A percentile compares a stretch with the other conserved stretches of the same genome.
Evolutionary conservation across 2,329 filamentous ascomycete genomes (phyloP).

Genomic region (Fusarium pseudoanthophilum): DNA sequence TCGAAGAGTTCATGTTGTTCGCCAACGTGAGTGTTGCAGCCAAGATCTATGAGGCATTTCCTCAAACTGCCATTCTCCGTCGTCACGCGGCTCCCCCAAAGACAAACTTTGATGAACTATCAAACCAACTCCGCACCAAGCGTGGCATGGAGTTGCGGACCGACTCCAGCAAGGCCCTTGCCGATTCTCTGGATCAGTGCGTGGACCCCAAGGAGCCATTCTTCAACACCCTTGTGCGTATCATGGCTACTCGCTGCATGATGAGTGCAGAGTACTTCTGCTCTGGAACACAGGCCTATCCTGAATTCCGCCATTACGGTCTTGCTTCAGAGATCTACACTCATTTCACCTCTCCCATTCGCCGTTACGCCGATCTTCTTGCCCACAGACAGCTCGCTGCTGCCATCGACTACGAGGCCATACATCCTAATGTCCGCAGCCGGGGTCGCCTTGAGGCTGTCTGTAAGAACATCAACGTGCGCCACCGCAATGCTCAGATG

Average conservation of each 20-base stretch:
- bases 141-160: slow-evolving; percentile 81
- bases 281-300: slow-evolving; percentile 89
- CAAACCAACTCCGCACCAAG: slow-evolving; percentile 90
- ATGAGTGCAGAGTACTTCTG: slow-evolving; percentile 99
- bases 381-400: slow-evolving; percentile 95
- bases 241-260: slow-evolving; percentile 99
- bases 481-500: slow-evolving; percentile 96
- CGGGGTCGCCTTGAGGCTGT: slow-evolving; percentile 89
- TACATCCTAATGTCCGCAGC: slow-evolving; percentile 84
- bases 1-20: slow-evolving; percentile 99
- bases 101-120: slow-evolving; percentile 95
- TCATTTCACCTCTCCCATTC: slow-evolving; percentile 97
- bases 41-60: slow-evolving; percentile 91
- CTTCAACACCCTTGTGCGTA: slow-evolving; percentile 98
- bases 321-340: slow-evolving; percentile 98
- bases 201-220: slow-evolving; percentile 85
- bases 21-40: slow-evolving; percentile 95
- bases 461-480: slow-evolving; percentile 98
- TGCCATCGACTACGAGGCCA: slow-evolving; percentile 89
- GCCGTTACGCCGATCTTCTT: slow-evolving; percentile 95
- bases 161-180: slow-evolving; percentile 91
- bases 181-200: slow-evolving; percentile 89
- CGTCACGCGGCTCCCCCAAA: slow-evolving; percentile 93
- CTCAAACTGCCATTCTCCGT: slow-evolving; percentile 92
- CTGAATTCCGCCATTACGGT: slow-evolving; percentile 97